These are phyloP conservation scores for Aspergillus cavernicola DNA, from an alignment of 495 filamentous ascomycete species.

Conservation along the genomic window DNA sequence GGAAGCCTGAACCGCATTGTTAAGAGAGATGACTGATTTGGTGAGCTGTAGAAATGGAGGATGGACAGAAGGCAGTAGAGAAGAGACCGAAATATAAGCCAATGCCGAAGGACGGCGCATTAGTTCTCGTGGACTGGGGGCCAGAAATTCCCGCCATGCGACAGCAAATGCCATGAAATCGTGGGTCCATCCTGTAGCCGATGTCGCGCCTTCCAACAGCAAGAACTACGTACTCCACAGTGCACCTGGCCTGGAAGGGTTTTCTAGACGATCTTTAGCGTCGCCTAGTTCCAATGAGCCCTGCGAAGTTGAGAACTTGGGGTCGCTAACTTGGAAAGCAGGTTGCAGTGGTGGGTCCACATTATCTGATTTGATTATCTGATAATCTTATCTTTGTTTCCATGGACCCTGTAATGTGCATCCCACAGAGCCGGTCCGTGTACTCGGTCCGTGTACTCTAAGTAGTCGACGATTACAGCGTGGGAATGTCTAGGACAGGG, in stretches of 20 bases:
- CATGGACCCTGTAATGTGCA: neutral
- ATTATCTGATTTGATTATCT: slow-evolving; percentile 10
- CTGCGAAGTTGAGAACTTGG: neutral
- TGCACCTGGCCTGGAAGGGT: no score
- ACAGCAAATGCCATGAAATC: neutral
- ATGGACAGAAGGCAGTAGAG: neutral
- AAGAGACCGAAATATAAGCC: neutral
- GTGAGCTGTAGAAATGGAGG: neutral
- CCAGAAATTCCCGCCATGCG: neutral
- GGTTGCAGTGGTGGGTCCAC: neutral
- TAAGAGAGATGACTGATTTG: neutral
- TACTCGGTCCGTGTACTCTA: no score
- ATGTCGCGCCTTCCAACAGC: no score
- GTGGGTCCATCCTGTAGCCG: neutral
- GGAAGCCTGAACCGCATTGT: slow-evolving; percentile 11
- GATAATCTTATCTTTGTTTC: slow-evolving; percentile 1
- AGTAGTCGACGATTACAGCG: no score
- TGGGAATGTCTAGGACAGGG: no score
- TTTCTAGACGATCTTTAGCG: no score
- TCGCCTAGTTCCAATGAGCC: no score
- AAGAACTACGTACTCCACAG: no score
- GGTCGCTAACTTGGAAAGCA: neutral
- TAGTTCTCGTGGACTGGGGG: neutral
- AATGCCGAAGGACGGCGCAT: slow-evolving; percentile 5
- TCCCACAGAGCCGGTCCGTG: no score